Base-by-base conservation (phyloP, 1,284 basidiomycete species). In the Trichosporon coremiiforme region DNA sequence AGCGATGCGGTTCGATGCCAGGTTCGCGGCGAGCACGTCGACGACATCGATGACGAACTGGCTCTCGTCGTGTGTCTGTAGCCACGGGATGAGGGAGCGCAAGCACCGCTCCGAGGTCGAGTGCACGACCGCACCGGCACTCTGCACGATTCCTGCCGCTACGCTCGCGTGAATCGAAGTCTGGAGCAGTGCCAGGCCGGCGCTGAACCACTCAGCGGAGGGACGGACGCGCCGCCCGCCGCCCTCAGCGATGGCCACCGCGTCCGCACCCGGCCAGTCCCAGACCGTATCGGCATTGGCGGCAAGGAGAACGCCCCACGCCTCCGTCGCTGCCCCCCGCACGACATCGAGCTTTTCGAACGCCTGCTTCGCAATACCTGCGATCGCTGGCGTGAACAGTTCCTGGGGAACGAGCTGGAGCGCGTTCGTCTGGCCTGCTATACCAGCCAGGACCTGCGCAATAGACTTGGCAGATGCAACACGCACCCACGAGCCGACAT, bases 401-500 rank as follows among this genome's bases (percentile, higher is more conserved):
- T 83, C 77, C 15, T 88, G 83, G 13, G 90, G 87, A 29, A 94
- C 47, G 4, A 68, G 65, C 1, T 64, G 17, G 1, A 25, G 20
- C 0, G 83, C 78, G 31, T 84, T 80, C 68, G 65, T 25, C 31
- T 47, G 12, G 2, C 8, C 2, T 0, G 69, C 73, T 6, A 73
- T 77, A 66, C 45, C 76, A 7, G 64, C 72, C 29, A 75, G 69
- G 12, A 76, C 70, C 15, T 63, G 68, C 0, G 72, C 75, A 7
- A 80, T 71, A 63, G 75, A 69, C 35, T 72, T 94, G 77, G 72
- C 93, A 85, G 78, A 89, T 89, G 53, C 89, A 86, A 91, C 86
- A 65, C 97, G 90, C 35, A 97, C 88, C 95, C 95, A 98, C 0
- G 95, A 98, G 33, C 97, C 97, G 29, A 99, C 92, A 78, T 99